Evolutionary conservation across 352 stramenopile species (phyloP).

Genomic region (Phytophthora rubi): DNA sequence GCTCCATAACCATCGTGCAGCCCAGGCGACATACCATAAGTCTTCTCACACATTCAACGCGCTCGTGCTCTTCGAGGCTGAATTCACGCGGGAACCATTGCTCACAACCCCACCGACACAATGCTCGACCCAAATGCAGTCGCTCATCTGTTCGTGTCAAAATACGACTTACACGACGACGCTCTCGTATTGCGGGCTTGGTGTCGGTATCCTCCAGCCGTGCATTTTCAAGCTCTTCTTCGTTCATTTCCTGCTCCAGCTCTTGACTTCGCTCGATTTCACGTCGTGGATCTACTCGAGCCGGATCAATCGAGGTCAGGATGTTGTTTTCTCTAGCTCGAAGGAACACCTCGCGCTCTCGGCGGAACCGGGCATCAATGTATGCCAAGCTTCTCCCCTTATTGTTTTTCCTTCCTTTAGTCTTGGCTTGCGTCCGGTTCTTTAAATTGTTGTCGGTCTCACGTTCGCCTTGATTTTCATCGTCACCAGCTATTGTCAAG

Average conservation of each 20-base stretch:
- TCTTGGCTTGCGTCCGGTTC: constrained; percentile 2
- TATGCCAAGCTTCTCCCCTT: constrained; percentile 56
- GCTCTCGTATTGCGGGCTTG: constrained; percentile 48
- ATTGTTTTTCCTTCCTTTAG: constrained; percentile 14
- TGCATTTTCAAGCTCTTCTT: constrained; percentile 56
- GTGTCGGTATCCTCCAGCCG: constrained; percentile 54
- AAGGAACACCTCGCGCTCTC: constrained; percentile 66
- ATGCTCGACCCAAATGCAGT: constrained; percentile 34
- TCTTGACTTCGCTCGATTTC: constrained; percentile 55
- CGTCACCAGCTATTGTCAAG: constrained; percentile 35
- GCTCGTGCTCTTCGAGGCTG: constrained; percentile 59
- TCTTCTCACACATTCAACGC: constrained; percentile 58
- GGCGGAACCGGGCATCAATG: constrained; percentile 63
- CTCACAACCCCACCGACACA: constrained; percentile 72
- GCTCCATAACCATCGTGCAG: constrained; percentile 57
- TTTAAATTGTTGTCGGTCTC: constrained; percentile 15
- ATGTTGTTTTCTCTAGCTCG: constrained; percentile 43
- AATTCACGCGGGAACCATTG: constrained; percentile 53
- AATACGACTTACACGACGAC: constrained; percentile 63
- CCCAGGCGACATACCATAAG: constrained; percentile 75
- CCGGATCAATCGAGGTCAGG: constrained; percentile 47
- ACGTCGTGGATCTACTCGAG: constrained; percentile 29
- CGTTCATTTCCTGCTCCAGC: constrained; percentile 49
- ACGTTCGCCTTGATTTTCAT: constrained; percentile 16
- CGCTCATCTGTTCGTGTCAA: constrained; percentile 52